Evolutionary conservation across 179 eudicot species (phyloP), one percentile per base, ranked within the genome.

Genomic region (Spinacia oleracea): DNA sequence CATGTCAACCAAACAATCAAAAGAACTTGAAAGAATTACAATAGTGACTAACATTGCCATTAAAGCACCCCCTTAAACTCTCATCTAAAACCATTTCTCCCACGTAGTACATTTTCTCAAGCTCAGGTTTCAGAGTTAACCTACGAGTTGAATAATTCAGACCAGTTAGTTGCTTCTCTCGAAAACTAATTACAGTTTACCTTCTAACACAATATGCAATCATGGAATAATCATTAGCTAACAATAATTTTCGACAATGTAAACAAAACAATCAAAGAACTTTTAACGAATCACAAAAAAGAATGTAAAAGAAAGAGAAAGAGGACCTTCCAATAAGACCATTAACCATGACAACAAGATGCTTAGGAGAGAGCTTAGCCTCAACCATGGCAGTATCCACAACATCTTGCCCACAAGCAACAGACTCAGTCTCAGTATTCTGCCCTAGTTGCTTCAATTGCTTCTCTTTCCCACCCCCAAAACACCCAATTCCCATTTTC

Each of bases 271-370:
- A 31, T 48, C 15, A 71, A 71, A 16, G 12, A 48, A 50, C 25
- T 1, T 6, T 21, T 12, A 2, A 14, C 27, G 25, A n/a, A 23
- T 40, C 5, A 6, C 69, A 34, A 65, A 65, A 38, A 32, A 1
- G 2, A 65, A 68, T 15, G 21, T 31, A 12, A 55, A 46, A 2
- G 38, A 25, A 42, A 50, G n/a, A 58, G 29, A 34, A 65, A 55
- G 1, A 25, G 18, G 63, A 92, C 98, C 98, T 92, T 81, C 98
- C 98, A 87, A 88, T 81, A 43, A 93, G 89, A 21, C 98, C 98
- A 88, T 91, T 90, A 62, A 91, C 97, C 98, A 93, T 93, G 72
- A 93, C 74, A 1, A 93, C 91, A 58, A 93, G 92, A 80, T 93
- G 98, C 62, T 87, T 84, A 15, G 97, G 89, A 7, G 74, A 81